These are phyloP conservation scores for Termitomyces eurrhizus DNA, from an alignment of 768 basidiomycete genomes.

Conservation along the genomic window DNA sequence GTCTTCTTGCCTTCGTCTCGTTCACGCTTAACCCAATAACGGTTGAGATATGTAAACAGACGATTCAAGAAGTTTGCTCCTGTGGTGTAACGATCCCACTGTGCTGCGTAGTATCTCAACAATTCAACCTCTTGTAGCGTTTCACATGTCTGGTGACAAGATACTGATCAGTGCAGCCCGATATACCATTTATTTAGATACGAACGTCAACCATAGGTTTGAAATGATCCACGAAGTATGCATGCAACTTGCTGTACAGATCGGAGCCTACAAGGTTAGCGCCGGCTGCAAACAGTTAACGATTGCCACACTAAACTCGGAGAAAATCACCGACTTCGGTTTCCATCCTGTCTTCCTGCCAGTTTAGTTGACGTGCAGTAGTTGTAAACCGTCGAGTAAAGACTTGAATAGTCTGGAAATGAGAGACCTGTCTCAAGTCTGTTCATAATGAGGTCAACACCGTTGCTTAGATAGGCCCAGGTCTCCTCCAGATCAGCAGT, in stretches of 20 bases:
- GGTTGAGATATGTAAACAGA: slow-evolving; percentile 95
- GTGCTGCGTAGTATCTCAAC: slow-evolving; percentile 84
- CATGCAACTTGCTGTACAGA: slow-evolving; percentile 89
- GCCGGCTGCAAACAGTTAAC: slow-evolving; percentile 53
- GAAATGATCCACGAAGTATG: slow-evolving; percentile 86
- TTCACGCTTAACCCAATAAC: slow-evolving; percentile 99
- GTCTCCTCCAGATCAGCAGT: slow-evolving; percentile 80
- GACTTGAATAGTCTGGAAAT: slow-evolving; percentile 65
- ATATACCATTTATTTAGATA: slow-evolving; percentile 8
- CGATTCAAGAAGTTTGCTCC: slow-evolving; percentile 97
- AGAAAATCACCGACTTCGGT: slow-evolving; percentile 54
- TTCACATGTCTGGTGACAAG: slow-evolving; percentile 62
- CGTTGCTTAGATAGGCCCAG: slow-evolving; percentile 79
- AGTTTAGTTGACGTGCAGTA: slow-evolving; percentile 93
- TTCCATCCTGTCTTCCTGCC: slow-evolving; percentile 59
- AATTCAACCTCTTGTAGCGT: slow-evolving; percentile 85
- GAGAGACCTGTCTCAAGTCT: slow-evolving; percentile 81
- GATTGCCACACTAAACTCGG: slow-evolving; percentile 5
- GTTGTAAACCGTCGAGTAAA: slow-evolving; percentile 94
- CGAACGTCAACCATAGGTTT: slow-evolving; percentile 55
- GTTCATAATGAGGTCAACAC: slow-evolving; percentile 91
- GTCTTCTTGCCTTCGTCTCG: slow-evolving; percentile 96
- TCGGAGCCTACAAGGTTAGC: slow-evolving; percentile 98
- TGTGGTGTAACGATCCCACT: slow-evolving; percentile 97
- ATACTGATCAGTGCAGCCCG: slow-evolving; percentile 1